Evolutionary conservation across 148 eudicot species (phyloP).

Genomic region (Pharnaceum exiguum): DNA sequence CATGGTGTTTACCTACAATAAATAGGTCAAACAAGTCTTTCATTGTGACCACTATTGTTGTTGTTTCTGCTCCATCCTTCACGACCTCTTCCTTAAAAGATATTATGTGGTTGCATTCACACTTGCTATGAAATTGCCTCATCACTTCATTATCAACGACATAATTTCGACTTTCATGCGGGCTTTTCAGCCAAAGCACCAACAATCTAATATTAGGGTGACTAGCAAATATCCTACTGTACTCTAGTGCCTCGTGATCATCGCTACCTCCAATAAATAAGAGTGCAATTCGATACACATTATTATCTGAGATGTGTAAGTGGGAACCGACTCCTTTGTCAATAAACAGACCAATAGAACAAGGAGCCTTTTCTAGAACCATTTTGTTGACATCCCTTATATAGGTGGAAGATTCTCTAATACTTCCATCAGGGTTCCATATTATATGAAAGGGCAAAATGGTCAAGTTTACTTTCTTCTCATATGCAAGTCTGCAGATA

Average conservation of each 20-base stretch:
- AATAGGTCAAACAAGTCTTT: constrained; percentile 24
- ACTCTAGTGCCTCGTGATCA: constrained; percentile 38
- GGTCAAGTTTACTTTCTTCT: constrained; percentile 23
- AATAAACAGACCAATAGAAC: constrained; percentile 40
- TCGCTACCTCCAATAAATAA: constrained; percentile 40
- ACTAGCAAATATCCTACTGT: constrained; percentile 17
- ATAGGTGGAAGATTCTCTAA: background rate
- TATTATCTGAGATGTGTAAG: background rate
- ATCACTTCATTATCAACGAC: constrained; percentile 14
- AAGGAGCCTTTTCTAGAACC: constrained; percentile 43
- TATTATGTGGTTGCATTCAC: background rate
- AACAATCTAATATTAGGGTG: constrained; percentile 19
- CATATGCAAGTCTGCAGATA: constrained; percentile 31
- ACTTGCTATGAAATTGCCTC: constrained; percentile 5
- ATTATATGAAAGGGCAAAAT: constrained; percentile 35
- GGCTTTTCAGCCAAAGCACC: constrained; percentile 20
- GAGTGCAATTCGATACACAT: constrained; percentile 13
- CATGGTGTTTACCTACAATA: constrained; percentile 32
- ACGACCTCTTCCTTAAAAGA: constrained; percentile 16
- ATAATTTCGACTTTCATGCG: background rate
- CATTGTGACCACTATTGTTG: constrained; percentile 9
- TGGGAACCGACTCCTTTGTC: constrained; percentile 29
- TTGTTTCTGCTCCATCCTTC: constrained; percentile 26
- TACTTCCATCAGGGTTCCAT: constrained; percentile 14
- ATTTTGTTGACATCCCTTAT: constrained; percentile 25